Evolutionary conservation across 2,329 filamentous ascomycete species (phyloP).

Genomic region (Diaporthe ampelina): DNA sequence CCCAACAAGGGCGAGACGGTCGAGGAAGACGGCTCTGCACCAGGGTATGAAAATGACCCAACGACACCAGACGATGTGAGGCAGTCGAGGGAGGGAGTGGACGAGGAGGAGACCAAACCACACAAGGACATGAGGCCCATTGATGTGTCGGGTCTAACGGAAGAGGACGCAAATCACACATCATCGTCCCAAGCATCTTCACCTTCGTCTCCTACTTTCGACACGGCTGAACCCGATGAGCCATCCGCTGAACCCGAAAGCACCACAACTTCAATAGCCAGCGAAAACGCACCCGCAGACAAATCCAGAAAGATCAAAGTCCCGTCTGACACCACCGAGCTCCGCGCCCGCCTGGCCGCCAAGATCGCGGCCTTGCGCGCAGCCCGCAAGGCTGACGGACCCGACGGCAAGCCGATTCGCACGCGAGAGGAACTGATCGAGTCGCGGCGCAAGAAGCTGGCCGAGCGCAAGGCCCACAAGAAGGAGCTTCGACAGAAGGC

Average conservation of each 20-base stretch:
- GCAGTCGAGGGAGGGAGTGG: conserved; percentile 48
- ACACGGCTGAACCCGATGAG: conserved; percentile 60
- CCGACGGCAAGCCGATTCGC: conserved; percentile 84
- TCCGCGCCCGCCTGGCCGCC: conserved; percentile 84
- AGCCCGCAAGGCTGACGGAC: conserved; percentile 87
- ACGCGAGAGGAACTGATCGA: conserved; percentile 95
- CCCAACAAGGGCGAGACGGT: neutral
- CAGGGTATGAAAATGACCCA: conserved; percentile 56
- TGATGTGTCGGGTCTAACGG: conserved; percentile 63
- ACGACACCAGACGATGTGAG: conserved; percentile 36
- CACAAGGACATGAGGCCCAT: conserved; percentile 56
- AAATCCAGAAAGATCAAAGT: conserved; percentile 77
- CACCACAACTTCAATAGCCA: conserved; percentile 78
- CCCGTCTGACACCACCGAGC: conserved; percentile 79
- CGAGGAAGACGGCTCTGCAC: conserved; percentile 51
- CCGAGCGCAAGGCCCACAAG: conserved; percentile 88
- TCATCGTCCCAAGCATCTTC: conserved; percentile 63
- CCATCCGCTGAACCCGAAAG: conserved; percentile 63
- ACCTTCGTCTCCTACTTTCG: conserved; percentile 73
- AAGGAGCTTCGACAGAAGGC: conserved; percentile 84
- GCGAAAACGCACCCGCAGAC: conserved; percentile 70
- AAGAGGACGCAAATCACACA: conserved; percentile 57
- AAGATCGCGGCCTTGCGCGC: conserved; percentile 89
- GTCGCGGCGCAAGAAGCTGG: conserved; percentile 87
- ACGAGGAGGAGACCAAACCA: conserved; percentile 44